A percentile compares a stretch with the other conserved stretches of the same genome.
Evolutionary conservation across 345 rosid genomes (phyloP).

Genomic region (Anacardium occidentale): DNA sequence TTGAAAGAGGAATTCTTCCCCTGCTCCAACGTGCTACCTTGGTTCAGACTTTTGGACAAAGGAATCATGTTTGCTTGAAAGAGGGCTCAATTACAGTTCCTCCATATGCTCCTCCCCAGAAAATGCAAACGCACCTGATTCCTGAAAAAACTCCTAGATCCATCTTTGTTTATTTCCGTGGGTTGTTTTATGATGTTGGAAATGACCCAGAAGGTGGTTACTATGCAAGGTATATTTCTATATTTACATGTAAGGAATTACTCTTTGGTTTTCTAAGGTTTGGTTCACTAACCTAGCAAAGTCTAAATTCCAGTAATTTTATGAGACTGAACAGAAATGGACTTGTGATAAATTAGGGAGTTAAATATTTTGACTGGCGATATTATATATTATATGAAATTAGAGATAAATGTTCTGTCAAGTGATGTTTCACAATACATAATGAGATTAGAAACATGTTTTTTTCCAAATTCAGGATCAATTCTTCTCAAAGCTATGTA

Average conservation of each 20-base stretch:
- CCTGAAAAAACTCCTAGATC: constrained; percentile 85
- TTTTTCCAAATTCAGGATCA: too few relatives aligned
- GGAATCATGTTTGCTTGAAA: constrained; percentile 94
- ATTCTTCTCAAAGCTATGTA: neutral
- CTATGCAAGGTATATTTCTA: constrained; percentile 79
- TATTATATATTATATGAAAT: neutral
- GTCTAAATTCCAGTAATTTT: neutral
- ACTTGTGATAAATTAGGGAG: neutral
- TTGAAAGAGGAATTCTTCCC: constrained; percentile 88
- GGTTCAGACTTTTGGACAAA: constrained; percentile 97
- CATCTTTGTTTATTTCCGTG: constrained; percentile 94
- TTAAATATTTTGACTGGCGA: neutral
- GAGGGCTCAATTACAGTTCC: constrained; percentile 95
- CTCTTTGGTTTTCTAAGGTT: constrained; percentile 9
- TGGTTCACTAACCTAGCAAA: neutral
- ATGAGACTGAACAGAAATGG: neutral
- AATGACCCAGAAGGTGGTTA: constrained; percentile 99
- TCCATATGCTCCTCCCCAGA: constrained; percentile 98
- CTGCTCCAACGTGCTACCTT: constrained; percentile 92
- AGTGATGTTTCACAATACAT: too few relatives aligned
- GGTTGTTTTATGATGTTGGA: constrained; percentile 93
- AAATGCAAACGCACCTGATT: constrained; percentile 88
- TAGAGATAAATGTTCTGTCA: too few relatives aligned
- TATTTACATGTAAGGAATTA: neutral
- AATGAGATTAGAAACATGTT: too few relatives aligned